Conservation (phyloP, 768 basidiomycete species). For the Boletellus ananiceps region DNA sequence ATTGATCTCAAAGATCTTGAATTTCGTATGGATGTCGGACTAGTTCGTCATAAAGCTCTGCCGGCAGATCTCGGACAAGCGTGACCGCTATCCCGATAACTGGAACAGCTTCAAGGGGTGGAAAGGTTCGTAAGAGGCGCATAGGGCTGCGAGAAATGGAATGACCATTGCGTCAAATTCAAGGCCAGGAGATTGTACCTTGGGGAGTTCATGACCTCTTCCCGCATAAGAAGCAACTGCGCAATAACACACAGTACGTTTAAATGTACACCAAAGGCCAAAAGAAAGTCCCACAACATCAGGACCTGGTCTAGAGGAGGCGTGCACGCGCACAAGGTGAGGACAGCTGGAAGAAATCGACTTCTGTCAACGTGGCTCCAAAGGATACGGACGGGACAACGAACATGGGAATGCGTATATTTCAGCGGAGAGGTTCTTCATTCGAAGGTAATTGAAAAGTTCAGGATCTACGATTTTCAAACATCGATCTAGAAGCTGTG, state of each 20-base stretch:
- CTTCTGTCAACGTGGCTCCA: conserved; percentile 1
- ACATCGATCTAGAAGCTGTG: conserved; percentile 87
- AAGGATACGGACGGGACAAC: conserved; percentile 26
- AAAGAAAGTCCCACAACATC: conserved; percentile 93
- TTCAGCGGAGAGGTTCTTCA: conserved; percentile 91
- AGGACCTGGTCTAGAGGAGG: conserved; percentile 94
- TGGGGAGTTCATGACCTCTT: conserved; percentile 81
- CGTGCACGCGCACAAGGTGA: conserved; percentile 95
- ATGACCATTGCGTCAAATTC: not conserved
- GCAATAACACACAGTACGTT: conserved; percentile 98
- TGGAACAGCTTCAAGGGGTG: conserved; percentile 80
- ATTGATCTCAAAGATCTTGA: conserved; percentile 14
- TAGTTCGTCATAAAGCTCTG: conserved; percentile 83
- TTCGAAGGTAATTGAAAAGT: conserved; percentile 72
- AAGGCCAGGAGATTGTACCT: conserved; percentile 51
- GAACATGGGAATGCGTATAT: conserved; percentile 96
- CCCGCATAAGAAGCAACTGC: conserved; percentile 84
- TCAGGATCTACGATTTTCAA: conserved; percentile 88
- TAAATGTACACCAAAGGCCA: conserved; percentile 94
- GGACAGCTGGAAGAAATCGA: conserved; percentile 53
- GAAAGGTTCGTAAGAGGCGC: conserved; percentile 90
- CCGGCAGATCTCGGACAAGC: conserved; percentile 84
- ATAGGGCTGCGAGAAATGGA: conserved; percentile 64
- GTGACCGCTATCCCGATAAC: conserved; percentile 93
- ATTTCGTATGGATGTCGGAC: conserved; percentile 81